Conservation (phyloP, 192 early-diverging fungal genomes). For the Phlyctochytrium arcticum region DNA sequence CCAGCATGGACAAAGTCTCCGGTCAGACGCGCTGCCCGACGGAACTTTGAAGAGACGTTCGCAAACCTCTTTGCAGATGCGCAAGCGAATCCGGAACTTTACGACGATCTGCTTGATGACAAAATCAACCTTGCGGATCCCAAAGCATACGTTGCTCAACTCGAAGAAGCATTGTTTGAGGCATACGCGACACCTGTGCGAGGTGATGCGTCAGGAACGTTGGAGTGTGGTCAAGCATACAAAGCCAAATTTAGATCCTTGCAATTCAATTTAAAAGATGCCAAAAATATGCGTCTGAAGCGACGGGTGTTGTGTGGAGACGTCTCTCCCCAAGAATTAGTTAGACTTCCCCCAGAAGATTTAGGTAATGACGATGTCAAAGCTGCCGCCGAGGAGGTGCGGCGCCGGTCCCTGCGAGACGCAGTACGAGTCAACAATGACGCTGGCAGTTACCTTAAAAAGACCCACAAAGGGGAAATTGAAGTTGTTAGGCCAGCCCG, state of each 20-base stretch:
- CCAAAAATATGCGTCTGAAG: constrained; percentile 28
- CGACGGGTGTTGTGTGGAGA: constrained; percentile 21
- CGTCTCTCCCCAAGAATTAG: constrained; percentile 23
- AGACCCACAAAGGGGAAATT: constrained; percentile 40
- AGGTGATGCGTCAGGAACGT: not conserved
- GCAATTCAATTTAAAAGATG: constrained; percentile 49
- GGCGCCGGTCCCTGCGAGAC: constrained; percentile 52
- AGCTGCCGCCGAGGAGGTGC: constrained; percentile 50
- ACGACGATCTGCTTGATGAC: not conserved
- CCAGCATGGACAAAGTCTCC: constrained; percentile 27
- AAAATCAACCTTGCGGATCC: constrained; percentile 20
- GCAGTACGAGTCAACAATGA: constrained; percentile 51
- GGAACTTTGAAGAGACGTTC: constrained; percentile 28
- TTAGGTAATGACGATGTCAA: constrained; percentile 62
- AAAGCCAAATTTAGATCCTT: constrained; percentile 41
- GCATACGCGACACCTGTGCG: not conserved
- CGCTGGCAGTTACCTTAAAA: constrained; percentile 19
- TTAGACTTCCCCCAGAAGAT: constrained; percentile 28
- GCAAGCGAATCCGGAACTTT: constrained; percentile 3
- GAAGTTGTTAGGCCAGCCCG: constrained; percentile 14
- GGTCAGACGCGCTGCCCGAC: constrained; percentile 19
- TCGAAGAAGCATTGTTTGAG: constrained; percentile 42
- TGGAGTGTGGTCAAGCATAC: constrained; percentile 27
- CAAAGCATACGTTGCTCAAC: constrained; percentile 16
- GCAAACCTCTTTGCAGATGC: constrained; percentile 15